These are phyloP conservation scores for Debaryomyces sp. DNA, from an alignment of 1,139 yeast species.

Conservation along the genomic window DNA sequence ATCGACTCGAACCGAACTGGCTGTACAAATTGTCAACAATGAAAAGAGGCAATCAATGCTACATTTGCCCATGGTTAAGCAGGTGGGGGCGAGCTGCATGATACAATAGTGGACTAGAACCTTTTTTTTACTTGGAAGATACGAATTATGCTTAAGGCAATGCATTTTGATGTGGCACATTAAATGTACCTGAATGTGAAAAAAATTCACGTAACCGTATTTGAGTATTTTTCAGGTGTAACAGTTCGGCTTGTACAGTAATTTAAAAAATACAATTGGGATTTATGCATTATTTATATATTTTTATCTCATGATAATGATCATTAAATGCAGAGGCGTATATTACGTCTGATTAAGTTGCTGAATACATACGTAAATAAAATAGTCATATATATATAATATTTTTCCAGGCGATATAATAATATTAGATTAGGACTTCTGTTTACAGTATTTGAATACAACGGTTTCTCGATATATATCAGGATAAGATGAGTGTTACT, in stretches of 20 bases:
- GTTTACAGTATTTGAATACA: neutral
- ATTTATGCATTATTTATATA: conserved; percentile 1
- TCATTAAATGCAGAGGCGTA: conserved; percentile 6
- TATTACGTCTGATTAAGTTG: neutral
- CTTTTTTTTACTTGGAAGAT: neutral
- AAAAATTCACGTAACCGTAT: neutral
- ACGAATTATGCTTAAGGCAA: neutral
- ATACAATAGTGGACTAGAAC: conserved; percentile 1
- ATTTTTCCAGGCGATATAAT: conserved; percentile 1
- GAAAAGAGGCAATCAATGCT: neutral
- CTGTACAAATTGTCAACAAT: neutral
- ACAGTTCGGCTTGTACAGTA: conserved; percentile 5
- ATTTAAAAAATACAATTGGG: conserved; percentile 1
- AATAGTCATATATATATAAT: neutral
- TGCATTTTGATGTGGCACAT: conserved; percentile 4
- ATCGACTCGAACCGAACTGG: neutral
- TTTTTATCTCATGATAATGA: conserved; percentile 1
- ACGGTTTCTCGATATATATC: neutral
- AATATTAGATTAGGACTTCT: neutral
- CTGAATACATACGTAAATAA: conserved; percentile 1
- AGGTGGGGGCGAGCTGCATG: conserved; percentile 1
- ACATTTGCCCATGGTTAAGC: neutral
- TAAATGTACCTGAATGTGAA: conserved; percentile 3
- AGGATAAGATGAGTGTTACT: conserved; percentile 2
- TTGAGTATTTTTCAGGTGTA: conserved; percentile 1